Percentiles rank a stretch among this genome's conserved stretches.
Evolutionary conservation across 805 yeast genomes (phyloP).

Genomic region (Zygosaccharomyces gambellarensis): DNA sequence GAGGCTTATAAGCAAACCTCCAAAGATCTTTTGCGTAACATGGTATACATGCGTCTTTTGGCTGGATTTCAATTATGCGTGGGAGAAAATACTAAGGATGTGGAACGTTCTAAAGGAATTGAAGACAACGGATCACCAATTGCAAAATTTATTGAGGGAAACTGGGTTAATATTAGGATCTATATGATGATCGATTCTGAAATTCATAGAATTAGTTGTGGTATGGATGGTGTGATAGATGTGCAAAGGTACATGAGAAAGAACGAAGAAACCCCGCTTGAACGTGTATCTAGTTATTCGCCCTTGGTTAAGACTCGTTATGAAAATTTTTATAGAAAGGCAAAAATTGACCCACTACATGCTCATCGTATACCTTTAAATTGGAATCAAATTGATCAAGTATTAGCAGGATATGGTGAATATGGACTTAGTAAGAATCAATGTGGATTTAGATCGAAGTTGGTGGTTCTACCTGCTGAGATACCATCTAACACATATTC

Average conservation of each 20-base stretch:
- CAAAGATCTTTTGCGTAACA: constrained; percentile 69
- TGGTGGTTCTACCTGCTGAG: constrained; percentile 79
- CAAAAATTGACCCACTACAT: constrained; percentile 52
- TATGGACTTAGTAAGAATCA: constrained; percentile 48
- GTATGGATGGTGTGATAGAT: constrained; percentile 63
- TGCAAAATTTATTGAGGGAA: constrained; percentile 47
- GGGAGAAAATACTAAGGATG: constrained; percentile 59
- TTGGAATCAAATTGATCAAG: constrained; percentile 91
- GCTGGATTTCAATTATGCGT: constrained; percentile 88
- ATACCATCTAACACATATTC: constrained; percentile 48
- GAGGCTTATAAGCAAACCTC: constrained; percentile 45
- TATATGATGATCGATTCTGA: constrained; percentile 77
- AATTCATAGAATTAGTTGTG: constrained; percentile 77
- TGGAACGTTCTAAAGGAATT: constrained; percentile 43
- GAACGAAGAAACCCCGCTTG: constrained; percentile 31
- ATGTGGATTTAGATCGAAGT: constrained; percentile 64
- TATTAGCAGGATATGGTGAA: constrained; percentile 87
- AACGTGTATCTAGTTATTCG: constrained; percentile 38
- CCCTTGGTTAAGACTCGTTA: constrained; percentile 73
- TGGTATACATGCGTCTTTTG: constrained; percentile 77
- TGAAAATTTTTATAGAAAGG: constrained; percentile 57
- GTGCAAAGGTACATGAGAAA: constrained; percentile 66
- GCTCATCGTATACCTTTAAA: constrained; percentile 54
- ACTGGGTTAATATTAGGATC: constrained; percentile 54
- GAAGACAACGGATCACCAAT: constrained; percentile 51